Percentiles rank a stretch among this genome's conserved stretches.
These are phyloP conservation scores for Cercophora newfieldiana DNA, from an alignment of 495 filamentous ascomycete species.

Conservation along the genomic window DNA sequence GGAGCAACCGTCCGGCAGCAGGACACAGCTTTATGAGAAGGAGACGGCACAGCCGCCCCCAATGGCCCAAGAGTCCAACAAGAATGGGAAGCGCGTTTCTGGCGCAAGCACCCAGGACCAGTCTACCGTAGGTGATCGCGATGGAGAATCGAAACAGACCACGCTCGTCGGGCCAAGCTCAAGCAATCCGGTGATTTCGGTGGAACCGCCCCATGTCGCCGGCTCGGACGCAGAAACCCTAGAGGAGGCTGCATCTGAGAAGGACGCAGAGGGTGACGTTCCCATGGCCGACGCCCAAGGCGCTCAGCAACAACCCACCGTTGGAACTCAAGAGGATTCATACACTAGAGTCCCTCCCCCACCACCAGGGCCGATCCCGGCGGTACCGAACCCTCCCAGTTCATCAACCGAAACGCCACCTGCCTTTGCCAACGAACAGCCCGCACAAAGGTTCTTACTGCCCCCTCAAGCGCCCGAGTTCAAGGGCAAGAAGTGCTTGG, in stretches of 20 bases:
- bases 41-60: conserved; percentile 37
- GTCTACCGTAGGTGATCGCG: conserved; percentile 42
- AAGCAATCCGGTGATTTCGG: conserved; percentile 44
- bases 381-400: conserved; percentile 30
- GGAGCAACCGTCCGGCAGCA: conserved; percentile 55
- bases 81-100: conserved; percentile 46
- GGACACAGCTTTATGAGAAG: conserved; percentile 49
- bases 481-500: conserved; percentile 86
- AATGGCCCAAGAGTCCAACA: conserved; percentile 32
- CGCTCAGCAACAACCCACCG: conserved; percentile 22
- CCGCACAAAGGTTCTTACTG: conserved; percentile 67
- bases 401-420: conserved; percentile 32
- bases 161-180: conserved; percentile 39
- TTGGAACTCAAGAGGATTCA: conserved; percentile 33
- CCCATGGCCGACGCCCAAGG: conserved; percentile 60
- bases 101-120: conserved; percentile 46
- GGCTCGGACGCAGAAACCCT: conserved; percentile 27
- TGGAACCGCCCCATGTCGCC: conserved; percentile 40
- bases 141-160: conserved; percentile 50
- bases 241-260: conserved; percentile 29
- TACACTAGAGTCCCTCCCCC: conserved; percentile 59
- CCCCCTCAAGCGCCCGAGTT: conserved; percentile 75
- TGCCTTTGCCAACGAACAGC: conserved; percentile 39
- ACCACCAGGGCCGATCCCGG: conserved; percentile 51
- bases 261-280: conserved; percentile 60